Evolutionary conservation across 73 alveolate genomes (phyloP).

Genomic region (Tetrahymena elliotti): DNA sequence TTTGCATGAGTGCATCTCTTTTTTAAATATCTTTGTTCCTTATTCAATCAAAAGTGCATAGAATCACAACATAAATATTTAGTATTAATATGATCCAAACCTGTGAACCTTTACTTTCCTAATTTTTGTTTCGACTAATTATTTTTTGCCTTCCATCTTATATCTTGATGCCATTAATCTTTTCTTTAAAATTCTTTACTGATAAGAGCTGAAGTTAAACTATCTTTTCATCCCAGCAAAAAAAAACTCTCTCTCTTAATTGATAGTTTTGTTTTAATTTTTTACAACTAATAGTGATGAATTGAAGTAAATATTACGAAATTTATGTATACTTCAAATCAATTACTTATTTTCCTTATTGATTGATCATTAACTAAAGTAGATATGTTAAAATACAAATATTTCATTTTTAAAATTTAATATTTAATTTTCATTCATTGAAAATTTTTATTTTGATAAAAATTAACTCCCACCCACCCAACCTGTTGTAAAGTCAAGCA

Average conservation of each 20-base stretch:
- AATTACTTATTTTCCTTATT: neutral
- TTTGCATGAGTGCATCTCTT: neutral
- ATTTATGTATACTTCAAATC: neutral
- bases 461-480: neutral
- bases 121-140: neutral
- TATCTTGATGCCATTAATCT: neutral
- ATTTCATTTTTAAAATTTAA: no score
- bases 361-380: no score
- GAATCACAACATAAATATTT: no score
- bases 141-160: neutral
- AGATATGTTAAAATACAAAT: neutral
- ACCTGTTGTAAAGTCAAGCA: no score
- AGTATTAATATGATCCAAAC: neutral
- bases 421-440: no score
- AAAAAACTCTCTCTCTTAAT: neutral
- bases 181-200: neutral
- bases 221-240: neutral
- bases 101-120: neutral
- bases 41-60: no score
- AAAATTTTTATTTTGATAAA: no score
- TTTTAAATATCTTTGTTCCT: neutral
- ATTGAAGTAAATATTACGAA: neutral
- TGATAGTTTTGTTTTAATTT: neutral
- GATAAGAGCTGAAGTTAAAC: neutral
- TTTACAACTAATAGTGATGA: neutral